phyloP scores from a whole-genome alignment of 345 rosid species.

The Aquilaria yunnanensis region DNA sequence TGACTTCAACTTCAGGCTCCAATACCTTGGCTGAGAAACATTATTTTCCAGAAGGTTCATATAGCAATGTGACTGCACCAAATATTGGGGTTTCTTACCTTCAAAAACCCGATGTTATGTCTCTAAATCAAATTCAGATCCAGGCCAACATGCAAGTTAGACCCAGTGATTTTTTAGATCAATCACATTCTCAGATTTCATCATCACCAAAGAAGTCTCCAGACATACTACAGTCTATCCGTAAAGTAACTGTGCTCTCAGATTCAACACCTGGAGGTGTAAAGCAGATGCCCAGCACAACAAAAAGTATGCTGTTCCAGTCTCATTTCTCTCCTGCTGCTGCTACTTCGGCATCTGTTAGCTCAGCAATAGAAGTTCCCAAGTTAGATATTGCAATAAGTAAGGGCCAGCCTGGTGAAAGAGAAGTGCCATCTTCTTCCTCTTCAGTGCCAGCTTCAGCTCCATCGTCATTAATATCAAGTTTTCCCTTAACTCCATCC shows the following conservation, averaged over 20 bases:
- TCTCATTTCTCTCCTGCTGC: constrained; percentile 23
- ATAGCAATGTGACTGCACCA: constrained; percentile 24
- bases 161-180: constrained; percentile 23
- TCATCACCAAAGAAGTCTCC: constrained; percentile 22
- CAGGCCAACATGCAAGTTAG: constrained; percentile 31
- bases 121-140: constrained; percentile 20
- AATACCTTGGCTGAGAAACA: constrained; percentile 22
- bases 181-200: constrained; percentile 26
- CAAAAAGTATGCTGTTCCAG: constrained; percentile 23
- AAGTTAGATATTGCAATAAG: constrained; percentile 24
- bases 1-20: constrained; percentile 30
- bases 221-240: constrained; percentile 26
- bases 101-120: constrained; percentile 27
- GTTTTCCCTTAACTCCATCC: constrained; percentile 14
- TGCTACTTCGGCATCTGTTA: constrained; percentile 27
- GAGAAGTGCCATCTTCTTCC: constrained; percentile 14
- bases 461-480: constrained; percentile 24
- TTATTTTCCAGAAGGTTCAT: constrained; percentile 18
- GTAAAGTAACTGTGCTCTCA: constrained; percentile 20
- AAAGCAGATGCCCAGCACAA: constrained; percentile 18
- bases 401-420: constrained; percentile 37
- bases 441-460: constrained; percentile 18
- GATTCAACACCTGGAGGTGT: constrained; percentile 22
- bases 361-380: constrained; percentile 24
- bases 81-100: constrained; percentile 19